Base-by-base conservation (phyloP, 495 filamentous ascomycete genomes). In the Parathielavia hyrcaniae region DNA sequence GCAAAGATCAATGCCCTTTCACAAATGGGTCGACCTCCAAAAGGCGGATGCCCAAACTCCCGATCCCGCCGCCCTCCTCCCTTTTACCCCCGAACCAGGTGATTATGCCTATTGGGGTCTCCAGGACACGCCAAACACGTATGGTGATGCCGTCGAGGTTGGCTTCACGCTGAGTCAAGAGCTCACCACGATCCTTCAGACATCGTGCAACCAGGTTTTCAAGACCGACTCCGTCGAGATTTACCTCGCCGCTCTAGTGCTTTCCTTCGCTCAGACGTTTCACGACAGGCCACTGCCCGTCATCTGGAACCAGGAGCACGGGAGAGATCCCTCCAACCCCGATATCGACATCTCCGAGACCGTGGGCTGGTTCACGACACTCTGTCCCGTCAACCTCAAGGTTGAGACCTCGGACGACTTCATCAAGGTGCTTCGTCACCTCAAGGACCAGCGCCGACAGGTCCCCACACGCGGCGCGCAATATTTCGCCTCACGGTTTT, bases 1-100 rank as follows among this genome's bases (percentile, higher is more conserved):
- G 2, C 67, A 63, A 17, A 64, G 65, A 5, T 73, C 75, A 1
- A 75, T 87, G 54, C 80, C 85, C 0, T 88, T 86, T 61, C 80
- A 85, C 63, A 80, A 75, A 26, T 89, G 85, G 86, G 79, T 77
- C 14, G 72, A 74, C 17, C 68, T 76, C 5, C 68, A 76, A 36
- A 74, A 67, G 46, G 60, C 63, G 30, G 64, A 66, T 10, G 65
- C 71, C 11, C 65, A 69, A 36, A 63, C 44, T 1, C 61, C 60
- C 30, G 67, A 67, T 26, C 60, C 63, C 17, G 39, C 17, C 16
- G 53, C 58, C 11, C 57, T 66, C 7, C 48, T 73, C 7, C 67
- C 72, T 0, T 74, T 73, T 35, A 41, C 61, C 7, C 64, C 73
- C 10, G 66, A 68, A 14, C 61, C 64, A 0, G 74, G 71, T 59